Conservation (phyloP, 257 asterid species). For the Nicotiana tabacum region DNA sequence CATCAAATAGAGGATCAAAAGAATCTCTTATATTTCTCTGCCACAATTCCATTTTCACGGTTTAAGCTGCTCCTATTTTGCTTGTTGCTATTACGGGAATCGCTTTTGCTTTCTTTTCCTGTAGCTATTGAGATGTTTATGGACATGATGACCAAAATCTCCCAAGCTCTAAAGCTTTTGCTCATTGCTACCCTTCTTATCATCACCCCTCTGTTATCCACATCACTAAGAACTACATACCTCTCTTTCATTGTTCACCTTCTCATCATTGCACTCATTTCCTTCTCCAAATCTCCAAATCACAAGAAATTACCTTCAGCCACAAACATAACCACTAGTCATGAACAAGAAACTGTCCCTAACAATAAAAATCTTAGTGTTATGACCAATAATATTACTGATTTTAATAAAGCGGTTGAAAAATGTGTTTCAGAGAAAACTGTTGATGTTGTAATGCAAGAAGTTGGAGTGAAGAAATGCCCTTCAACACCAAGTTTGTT, state of each 20-base stretch:
- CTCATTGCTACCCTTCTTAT: conserved; percentile 31
- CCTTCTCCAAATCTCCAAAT: not conserved
- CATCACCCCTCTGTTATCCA: conserved; percentile 34
- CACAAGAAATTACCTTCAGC: not conserved
- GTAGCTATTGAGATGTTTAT: not conserved
- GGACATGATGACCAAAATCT: conserved; percentile 21
- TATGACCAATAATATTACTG: too few species aligned
- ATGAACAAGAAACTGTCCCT: not conserved
- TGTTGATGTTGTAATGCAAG: not conserved
- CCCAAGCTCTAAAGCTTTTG: conserved; percentile 34
- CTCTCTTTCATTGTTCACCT: conserved; percentile 47
- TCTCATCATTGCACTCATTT: conserved; percentile 41
- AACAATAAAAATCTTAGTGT: too few species aligned
- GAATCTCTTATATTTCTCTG: too few species aligned
- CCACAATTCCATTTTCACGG: too few species aligned
- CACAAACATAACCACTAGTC: too few species aligned
- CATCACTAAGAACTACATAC: conserved; percentile 39
- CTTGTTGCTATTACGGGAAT: too few species aligned
- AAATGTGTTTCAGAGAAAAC: not conserved
- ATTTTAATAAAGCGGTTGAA: not conserved
- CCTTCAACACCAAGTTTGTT: conserved; percentile 37
- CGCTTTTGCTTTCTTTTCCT: too few species aligned
- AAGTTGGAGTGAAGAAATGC: conserved; percentile 13
- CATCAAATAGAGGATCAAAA: too few species aligned
- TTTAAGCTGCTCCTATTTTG: too few species aligned